phyloP scores from a whole-genome alignment of 179 eudicot genomes.

The Vitellaria paradoxa region DNA sequence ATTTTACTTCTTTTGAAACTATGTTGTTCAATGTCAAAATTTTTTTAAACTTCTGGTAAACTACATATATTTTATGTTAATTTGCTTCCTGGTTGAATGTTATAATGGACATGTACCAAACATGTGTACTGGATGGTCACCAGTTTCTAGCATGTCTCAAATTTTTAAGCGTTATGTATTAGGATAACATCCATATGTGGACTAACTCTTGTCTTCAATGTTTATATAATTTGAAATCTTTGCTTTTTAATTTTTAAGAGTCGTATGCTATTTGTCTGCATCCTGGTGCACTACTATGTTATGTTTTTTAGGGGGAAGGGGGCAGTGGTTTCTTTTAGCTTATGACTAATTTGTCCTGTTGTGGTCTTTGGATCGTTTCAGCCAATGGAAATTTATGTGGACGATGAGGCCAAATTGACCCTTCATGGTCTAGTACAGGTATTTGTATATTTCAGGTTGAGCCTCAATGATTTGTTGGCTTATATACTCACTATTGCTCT shows the following conservation, averaged over 20 bases:
- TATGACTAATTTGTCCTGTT: slow-evolving; percentile 36
- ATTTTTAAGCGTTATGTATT: not conserved
- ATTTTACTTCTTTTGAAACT: not conserved
- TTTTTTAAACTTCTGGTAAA: not conserved
- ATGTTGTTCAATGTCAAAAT: not conserved
- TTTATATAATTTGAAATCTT: too few species aligned
- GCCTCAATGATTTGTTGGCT: not conserved
- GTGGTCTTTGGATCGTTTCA: slow-evolving; percentile 47
- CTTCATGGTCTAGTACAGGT: slow-evolving; percentile 99
- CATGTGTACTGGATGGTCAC: too few species aligned
- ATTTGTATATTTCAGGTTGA: slow-evolving; percentile 1
- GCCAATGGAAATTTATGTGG: slow-evolving; percentile 99
- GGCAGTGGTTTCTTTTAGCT: slow-evolving; percentile 34
- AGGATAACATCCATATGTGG: not conserved
- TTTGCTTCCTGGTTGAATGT: not conserved
- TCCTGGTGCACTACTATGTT: too few species aligned
- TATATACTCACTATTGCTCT: not conserved
- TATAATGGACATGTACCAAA: not conserved
- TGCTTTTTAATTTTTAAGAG: too few species aligned
- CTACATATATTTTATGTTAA: not conserved
- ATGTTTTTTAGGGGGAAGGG: too few species aligned
- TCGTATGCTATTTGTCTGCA: too few species aligned
- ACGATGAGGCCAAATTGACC: slow-evolving; percentile 96
- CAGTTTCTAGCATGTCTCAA: too few species aligned
- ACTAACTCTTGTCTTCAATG: not conserved